phyloP scores from a whole-genome alignment of 2,329 filamentous ascomycete species.

The Paramyrothecium sp. region DNA sequence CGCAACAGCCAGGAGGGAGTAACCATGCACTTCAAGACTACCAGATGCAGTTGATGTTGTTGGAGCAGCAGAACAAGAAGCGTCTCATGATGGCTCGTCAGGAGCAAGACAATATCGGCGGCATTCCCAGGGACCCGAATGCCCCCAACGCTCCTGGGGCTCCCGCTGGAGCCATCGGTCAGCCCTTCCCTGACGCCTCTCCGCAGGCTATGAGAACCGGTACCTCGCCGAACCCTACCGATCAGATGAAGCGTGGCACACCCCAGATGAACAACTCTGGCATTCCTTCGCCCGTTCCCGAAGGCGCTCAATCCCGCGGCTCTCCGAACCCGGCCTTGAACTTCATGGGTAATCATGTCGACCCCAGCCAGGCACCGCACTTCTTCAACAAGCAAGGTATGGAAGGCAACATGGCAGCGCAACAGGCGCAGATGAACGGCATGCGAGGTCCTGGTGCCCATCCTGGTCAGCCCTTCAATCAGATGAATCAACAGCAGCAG shows the following conservation, averaged over 20 bases:
- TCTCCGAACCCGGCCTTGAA: constrained; percentile 63
- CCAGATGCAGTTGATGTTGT: constrained; percentile 84
- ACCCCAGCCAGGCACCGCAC: constrained; percentile 57
- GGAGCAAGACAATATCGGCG: constrained; percentile 65
- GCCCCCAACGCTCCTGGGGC: constrained; percentile 54
- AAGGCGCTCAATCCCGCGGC: constrained; percentile 63
- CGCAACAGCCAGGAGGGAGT: constrained; percentile 50
- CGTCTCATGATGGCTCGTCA: constrained; percentile 79
- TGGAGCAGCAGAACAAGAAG: constrained; percentile 88
- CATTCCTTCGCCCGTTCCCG: constrained; percentile 70
- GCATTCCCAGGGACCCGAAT: constrained; percentile 47
- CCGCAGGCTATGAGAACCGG: constrained; percentile 67
- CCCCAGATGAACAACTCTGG: constrained; percentile 69
- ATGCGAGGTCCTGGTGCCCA: constrained; percentile 71
- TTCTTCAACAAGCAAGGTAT: constrained; percentile 53
- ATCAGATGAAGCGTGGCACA: constrained; percentile 77
- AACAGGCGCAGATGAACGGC: constrained; percentile 56
- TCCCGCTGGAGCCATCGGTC: constrained; percentile 56
- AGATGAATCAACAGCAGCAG: constrained; percentile 62
- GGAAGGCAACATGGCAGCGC: constrained; percentile 52
- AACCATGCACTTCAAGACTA: constrained; percentile 85
- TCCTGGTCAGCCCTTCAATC: constrained; percentile 56
- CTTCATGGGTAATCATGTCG: constrained; percentile 63
- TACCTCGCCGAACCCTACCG: constrained; percentile 73
- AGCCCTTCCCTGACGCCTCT: constrained; percentile 67